Base-by-base conservation (phyloP, 73 alveolate genomes). In the Durusdinium trenchii region DNA sequence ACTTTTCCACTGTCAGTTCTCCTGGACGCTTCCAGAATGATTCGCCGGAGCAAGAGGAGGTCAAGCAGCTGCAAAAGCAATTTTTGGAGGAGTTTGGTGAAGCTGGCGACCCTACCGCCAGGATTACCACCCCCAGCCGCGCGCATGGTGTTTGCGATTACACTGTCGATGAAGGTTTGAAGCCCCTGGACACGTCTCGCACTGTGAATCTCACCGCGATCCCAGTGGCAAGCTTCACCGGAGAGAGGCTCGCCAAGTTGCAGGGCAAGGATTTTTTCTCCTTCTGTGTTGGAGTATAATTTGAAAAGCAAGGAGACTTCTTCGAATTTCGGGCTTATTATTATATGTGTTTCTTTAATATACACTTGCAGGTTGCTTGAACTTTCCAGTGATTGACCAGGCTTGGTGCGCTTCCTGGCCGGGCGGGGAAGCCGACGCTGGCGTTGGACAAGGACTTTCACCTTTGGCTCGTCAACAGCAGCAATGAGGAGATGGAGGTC, bases 361-460 rank as follows among this genome's bases (percentile, higher is more conserved):
- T 3, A 57, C 23, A 57, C 69, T 57, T 16, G 69, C 69, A 57
- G 12, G 69, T 23, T 71, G 84, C 26, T 28, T 6, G 51, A 71
- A 28, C 52, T 6, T 36, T 71, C 32, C 9, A 20, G 32, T 28
- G 51, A 38, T n/a, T 5, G 51, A 30, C 51, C 69, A 83, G 76
- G 94, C 51, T 83, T 46, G 94, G 76, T 28, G 18, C 71, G 12
- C 76, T 83, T 20, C 52, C 32, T n/a, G 94, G 83, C 20, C 20
- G 79, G 45, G 90, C 90, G 16, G 48, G 75, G 18, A 47, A 50
- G 76, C 94, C 94, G 35, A 18, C 76, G 48, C 36, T 83, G 36
- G 71, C 43, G 28, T 6, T 83, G 12, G 40, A 20, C 73, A 83
- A 48, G n/a, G 47, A 6, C 76, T 83, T 14, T 54, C 50, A 50